Base-by-base conservation (phyloP, 257 asterid species). In the Gentiana dahurica region DNA sequence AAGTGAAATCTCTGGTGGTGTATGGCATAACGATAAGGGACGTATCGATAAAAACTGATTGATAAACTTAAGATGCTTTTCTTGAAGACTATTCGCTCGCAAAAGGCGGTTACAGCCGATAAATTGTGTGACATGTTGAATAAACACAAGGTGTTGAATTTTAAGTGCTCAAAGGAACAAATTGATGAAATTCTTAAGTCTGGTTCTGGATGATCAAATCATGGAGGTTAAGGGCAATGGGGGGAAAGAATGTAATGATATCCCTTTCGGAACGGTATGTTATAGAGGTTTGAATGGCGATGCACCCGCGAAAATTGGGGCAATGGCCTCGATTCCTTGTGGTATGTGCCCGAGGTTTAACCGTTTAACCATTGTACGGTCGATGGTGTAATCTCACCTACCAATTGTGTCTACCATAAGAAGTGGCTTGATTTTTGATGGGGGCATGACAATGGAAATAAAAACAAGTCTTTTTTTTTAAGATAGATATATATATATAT, bases 151-250 rank as follows among this genome's bases (percentile, higher is more conserved):
- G 66, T 54, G 7, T 48, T 63, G 34, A 71, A 24, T 0, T 68
- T 59, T 7, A 71, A 75, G 3, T 34, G 75, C 48, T 62, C 90
- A 5, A 35, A 12, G 45, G 68, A 54, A n/a, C 86, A 84, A 60
- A 56, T 75, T 12, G 58, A 35, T 0, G 83, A 84, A 8, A 63
- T 86, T 35, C 43, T 89, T 60, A 67, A 58, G 34, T 68, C 77
- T 89, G 86, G 81, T 82, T 57, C 44, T 86, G 34, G 90, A 76
- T 53, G 68, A 82, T 53, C 68, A 70, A 4, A 24, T 90, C 38
- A 58, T 80, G 13, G 95, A 84, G 77, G 95, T 79, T 61, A 86
- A 84, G 75, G 84, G 96, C 72, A 84, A 75, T 1, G 96, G 96
- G 32, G 47, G 77, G 64, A 88, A 81, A 12, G 94, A 79, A 9